Conservation (phyloP, 1,284 basidiomycete species). For the Xerocomus nothofagi region DNA sequence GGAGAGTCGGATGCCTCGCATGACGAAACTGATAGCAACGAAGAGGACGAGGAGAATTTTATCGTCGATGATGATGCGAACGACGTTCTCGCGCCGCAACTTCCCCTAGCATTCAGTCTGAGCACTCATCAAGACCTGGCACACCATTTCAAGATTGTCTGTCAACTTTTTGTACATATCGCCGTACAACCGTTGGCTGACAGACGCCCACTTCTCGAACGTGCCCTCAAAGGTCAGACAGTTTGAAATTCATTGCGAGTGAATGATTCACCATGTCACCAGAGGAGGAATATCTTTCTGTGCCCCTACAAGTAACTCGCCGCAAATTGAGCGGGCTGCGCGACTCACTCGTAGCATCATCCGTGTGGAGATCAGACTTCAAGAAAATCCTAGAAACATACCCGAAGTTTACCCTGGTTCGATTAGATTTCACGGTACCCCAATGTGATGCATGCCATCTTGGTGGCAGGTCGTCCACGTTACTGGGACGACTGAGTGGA, state of each 20-base stretch:
- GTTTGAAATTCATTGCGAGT: not conserved
- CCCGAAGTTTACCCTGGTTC: conserved; percentile 57
- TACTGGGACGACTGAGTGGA: conserved; percentile 57
- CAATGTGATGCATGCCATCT: conserved; percentile 80
- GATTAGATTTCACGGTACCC: conserved; percentile 56
- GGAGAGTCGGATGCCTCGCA: conserved; percentile 20
- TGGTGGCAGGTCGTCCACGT: conserved; percentile 63
- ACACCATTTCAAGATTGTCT: conserved; percentile 82
- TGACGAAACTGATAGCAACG: conserved; percentile 25
- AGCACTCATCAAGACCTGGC: conserved; percentile 69
- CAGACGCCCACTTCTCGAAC: conserved; percentile 54
- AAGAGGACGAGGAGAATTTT: conserved; percentile 44
- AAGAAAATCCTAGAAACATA: conserved; percentile 63
- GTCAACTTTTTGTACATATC: conserved; percentile 82
- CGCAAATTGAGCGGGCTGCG: conserved; percentile 66
- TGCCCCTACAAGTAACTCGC: conserved; percentile 60
- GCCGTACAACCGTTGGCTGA: conserved; percentile 58
- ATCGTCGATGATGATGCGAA: conserved; percentile 78
- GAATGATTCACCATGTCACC: conserved; percentile 9
- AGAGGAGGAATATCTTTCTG: conserved; percentile 72
- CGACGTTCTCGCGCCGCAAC: conserved; percentile 39
- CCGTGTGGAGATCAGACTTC: conserved; percentile 74
- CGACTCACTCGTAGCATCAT: conserved; percentile 74
- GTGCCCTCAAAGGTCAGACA: conserved; percentile 52
- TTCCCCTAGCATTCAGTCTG: conserved; percentile 79